A percentile compares a stretch with the other conserved stretches of the same genome.
phyloP scores from a whole-genome alignment of 2,329 filamentous ascomycete species.

The Metarhizium sp. region DNA sequence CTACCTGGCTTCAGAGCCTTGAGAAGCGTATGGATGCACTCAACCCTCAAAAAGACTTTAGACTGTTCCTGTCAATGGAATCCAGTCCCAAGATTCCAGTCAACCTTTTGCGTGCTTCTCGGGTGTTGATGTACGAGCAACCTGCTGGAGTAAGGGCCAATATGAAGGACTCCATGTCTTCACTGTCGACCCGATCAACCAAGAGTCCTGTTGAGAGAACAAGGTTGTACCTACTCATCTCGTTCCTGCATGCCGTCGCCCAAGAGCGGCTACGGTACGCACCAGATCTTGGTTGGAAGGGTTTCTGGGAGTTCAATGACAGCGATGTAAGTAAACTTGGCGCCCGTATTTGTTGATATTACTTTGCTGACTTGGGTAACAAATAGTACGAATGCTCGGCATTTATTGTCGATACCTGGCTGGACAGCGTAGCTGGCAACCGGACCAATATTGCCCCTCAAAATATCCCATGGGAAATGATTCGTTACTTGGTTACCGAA shows the following conservation, averaged over 20 bases:
- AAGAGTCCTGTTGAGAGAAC: constrained; percentile 86
- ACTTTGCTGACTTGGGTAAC: constrained; percentile 3
- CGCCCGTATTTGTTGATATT: constrained; percentile 1
- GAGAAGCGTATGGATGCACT: constrained; percentile 95
- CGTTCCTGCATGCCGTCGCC: constrained; percentile 90
- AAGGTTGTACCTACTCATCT: constrained; percentile 81
- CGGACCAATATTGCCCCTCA: constrained; percentile 88
- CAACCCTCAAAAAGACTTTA: constrained; percentile 87
- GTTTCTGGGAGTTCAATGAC: constrained; percentile 99
- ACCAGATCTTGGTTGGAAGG: constrained; percentile 91
- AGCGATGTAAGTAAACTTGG: constrained; percentile 69
- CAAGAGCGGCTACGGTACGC: constrained; percentile 93
- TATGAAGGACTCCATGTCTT: constrained; percentile 94
- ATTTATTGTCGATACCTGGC: constrained; percentile 92
- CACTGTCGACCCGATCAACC: constrained; percentile 62
- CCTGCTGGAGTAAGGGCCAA: constrained; percentile 93
- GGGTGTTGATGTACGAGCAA: constrained; percentile 96
- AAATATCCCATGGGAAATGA: constrained; percentile 95
- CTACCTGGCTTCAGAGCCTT: constrained; percentile 91
- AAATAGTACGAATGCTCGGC: constrained; percentile 88
- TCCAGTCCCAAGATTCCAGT: constrained; percentile 94
- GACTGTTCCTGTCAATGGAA: constrained; percentile 97
- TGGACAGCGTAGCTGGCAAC: constrained; percentile 71
- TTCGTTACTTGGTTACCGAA: constrained; percentile 80
- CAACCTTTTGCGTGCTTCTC: constrained; percentile 84